Base-by-base conservation (phyloP, 2,329 filamentous ascomycete species). In the Xylaria sp. region DNA sequence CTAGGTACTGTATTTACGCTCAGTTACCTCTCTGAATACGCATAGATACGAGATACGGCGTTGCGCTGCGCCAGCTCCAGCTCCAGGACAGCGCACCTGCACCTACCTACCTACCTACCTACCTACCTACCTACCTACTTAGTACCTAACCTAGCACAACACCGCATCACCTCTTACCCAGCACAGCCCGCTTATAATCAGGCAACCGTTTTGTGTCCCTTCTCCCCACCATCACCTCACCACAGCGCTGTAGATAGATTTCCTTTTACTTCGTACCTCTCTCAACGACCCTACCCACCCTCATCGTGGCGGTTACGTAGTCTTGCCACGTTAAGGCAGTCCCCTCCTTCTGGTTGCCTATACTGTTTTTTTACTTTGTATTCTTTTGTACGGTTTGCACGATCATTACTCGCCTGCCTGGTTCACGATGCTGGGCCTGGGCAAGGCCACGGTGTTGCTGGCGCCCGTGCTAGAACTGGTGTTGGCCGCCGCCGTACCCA, bases 341-440 rank as follows among this genome's bases (percentile, higher is more conserved):
- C 42, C 40, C 18, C 48, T 40, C 42, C 48, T 55, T 60, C 40
- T 25, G 35, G 35, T 61, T 66, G 60, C 58, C 47, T 65, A 25
- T 65, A 58, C 1, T 23, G 60, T 63, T 35, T 32, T 12, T 50
- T 44, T 54, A 21, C n/a, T 21, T 47, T 47, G 42, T 21, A 47
- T 47, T 47, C 18, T 21, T 44, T 13, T 48, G 12, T 12, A 48
- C 21, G 21, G 44, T 23, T 25, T 48, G 25, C 51, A 59, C 53
- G 40, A 23, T 58, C 57, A 47, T 67, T 60, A 21, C 13, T 40
- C 73, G 66, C 69, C 60, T 74, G 71, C 73, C 73, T 75, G 53
- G 65, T 69, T 70, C 69, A 75, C 60, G 58, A 82, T 82, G 80
- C 76, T 75, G 72, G 77, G 79, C 75, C 76, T 78, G 59, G 65